These are phyloP conservation scores for Punctularia strigosozonata DNA, from an alignment of 768 basidiomycete species.

Conservation along the genomic window DNA sequence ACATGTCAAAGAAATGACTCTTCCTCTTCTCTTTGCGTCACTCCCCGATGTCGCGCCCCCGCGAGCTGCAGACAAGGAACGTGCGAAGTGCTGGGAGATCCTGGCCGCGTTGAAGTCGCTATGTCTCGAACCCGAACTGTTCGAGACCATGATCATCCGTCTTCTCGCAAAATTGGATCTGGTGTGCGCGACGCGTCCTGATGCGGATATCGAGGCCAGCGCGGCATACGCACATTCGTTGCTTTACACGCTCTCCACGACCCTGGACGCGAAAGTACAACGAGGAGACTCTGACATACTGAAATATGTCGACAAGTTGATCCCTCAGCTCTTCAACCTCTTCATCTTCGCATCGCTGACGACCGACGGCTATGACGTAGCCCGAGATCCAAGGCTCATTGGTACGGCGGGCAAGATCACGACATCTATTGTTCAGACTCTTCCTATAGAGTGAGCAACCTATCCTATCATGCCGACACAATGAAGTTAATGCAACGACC, in stretches of 20 bases:
- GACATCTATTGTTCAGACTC: conserved; percentile 50
- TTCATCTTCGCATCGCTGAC: conserved; percentile 30
- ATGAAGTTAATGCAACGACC: conserved; percentile 3
- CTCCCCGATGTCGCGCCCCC: conserved; percentile 61
- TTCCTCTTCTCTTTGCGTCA: conserved; percentile 68
- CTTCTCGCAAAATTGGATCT: conserved; percentile 68
- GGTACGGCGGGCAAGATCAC: conserved; percentile 55
- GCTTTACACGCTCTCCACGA: conserved; percentile 54
- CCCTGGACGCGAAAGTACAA: conserved; percentile 39
- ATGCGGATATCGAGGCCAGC: conserved; percentile 39
- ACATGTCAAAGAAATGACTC: conserved; percentile 59
- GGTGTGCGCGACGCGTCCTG: conserved; percentile 28
- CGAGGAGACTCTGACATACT: conserved; percentile 53
- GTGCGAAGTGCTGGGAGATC: conserved; percentile 55
- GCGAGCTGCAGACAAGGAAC: conserved; percentile 37
- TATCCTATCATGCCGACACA: not conserved
- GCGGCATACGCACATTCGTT: conserved; percentile 83
- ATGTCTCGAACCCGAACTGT: conserved; percentile 66
- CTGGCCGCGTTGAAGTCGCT: conserved; percentile 61
- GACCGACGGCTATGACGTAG: conserved; percentile 14
- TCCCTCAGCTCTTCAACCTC: conserved; percentile 61
- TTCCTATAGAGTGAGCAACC: conserved; percentile 52
- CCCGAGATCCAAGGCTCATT: conserved; percentile 43
- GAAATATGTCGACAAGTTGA: conserved; percentile 69
- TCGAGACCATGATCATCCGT: conserved; percentile 72